Evolutionary conservation across 192 early-diverging fungal species (phyloP), one percentile per base, ranked within the genome.

Genomic region (Coemansia sp.): DNA sequence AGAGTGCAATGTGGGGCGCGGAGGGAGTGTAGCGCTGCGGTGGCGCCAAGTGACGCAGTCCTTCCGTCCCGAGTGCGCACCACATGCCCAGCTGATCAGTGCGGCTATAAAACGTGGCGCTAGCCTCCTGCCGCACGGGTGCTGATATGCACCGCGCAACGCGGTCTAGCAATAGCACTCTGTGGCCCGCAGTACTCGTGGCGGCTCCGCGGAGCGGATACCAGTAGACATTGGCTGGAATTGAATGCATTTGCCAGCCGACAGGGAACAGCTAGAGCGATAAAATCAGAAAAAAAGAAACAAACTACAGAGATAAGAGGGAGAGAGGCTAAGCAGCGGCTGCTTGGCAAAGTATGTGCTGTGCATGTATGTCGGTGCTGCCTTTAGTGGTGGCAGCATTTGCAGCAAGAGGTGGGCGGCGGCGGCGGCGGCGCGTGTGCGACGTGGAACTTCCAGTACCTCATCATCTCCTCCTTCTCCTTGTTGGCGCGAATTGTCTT

Each of bases 371-470:
- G 43, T 47, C 56, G 70, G 58, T 67, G 54, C 57, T 38, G 32
- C 57, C n/a, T n/a, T 32, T 59, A 54, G 65, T 77, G 76, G 49
- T 72, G 70, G 79, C 69, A 75, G 59, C 63, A 54, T 65, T 64
- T 68, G 63, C 43, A 53, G 43, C 60, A 36, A 27, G 71, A 39
- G 17, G 59, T 53, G 24, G 71, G 64, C 14, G 62, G 62, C 3
- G 74, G 74, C 37, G 73, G 73, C 31, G 74, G 74, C 37, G 73
- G 73, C 31, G 73, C 65, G 73, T 69, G 65, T 42, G 63, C 64
- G 58, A 70, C 65, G 47, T 76, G 64, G 59, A 57, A 57, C 12
- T 59, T 57, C 75, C 63, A 67, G 4, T 59, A 22, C 53, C 68
- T 64, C 74, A 64, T 60, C 66, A 70, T 65, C 58, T 62, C 65